A percentile compares a stretch with the other conserved stretches of the same genome.
phyloP scores from a whole-genome alignment of 345 rosid genomes.

The Lagerstroemia speciosa region DNA sequence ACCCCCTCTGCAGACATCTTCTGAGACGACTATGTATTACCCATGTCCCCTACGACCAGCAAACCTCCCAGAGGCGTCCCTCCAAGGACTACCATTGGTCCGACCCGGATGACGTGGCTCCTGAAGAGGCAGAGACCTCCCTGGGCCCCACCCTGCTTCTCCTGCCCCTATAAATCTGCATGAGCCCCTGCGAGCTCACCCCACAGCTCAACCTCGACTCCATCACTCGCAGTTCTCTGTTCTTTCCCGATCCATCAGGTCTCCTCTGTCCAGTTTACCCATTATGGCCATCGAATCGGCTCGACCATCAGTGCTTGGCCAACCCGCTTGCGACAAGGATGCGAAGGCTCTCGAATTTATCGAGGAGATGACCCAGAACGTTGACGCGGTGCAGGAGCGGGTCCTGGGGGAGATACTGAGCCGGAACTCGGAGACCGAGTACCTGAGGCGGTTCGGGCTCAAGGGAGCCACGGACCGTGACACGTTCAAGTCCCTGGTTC shows the following conservation, averaged over 20 bases:
- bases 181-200: neutral
- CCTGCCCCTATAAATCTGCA: neutral
- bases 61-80: neutral
- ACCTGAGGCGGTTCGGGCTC: conserved; percentile 51
- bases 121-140: neutral
- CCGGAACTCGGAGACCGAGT: conserved; percentile 61
- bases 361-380: conserved; percentile 66
- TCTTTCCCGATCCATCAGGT: neutral
- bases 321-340: conserved; percentile 67
- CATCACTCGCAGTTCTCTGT: neutral
- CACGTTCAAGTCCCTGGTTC: conserved; percentile 54
- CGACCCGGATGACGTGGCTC: neutral
- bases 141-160: neutral
- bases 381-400: conserved; percentile 47
- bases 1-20: neutral
- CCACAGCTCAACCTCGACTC: neutral
- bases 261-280: neutral
- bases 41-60: conserved; percentile 8
- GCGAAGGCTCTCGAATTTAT: conserved; percentile 64
- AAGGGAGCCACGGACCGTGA: conserved; percentile 55
- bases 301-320: conserved; percentile 49
- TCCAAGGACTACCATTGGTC: conserved; percentile 1
- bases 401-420: conserved; percentile 51
- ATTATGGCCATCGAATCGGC: conserved; percentile 52
- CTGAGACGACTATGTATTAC: neutral